Conservation (phyloP, 202 grass and related monocot species). For the Schoenoplectus tabernaemontani region DNA sequence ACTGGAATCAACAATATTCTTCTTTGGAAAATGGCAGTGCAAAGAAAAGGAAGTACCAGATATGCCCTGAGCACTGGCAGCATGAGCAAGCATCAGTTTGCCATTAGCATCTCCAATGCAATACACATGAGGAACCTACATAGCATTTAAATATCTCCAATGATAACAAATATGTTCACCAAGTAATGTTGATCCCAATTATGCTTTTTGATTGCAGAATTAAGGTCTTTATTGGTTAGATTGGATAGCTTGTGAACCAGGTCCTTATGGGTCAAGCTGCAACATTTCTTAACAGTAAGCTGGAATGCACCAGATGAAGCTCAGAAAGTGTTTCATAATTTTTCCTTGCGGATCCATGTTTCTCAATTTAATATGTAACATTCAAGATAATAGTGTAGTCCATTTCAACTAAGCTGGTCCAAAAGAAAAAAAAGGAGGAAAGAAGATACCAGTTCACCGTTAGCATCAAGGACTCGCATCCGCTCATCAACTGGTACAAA, state of each 20-base stretch:
- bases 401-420: neutral
- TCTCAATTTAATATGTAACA: neutral
- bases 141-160: neutral
- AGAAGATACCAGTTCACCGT: conserved; percentile 64
- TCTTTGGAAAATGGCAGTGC: conserved; percentile 6
- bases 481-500: conserved; percentile 93
- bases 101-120: conserved; percentile 98
- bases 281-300: neutral
- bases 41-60: conserved; percentile 37
- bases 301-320: neutral
- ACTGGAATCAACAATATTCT: conserved; percentile 10
- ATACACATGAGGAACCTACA: conserved; percentile 86
- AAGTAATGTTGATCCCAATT: neutral
- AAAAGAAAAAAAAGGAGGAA: neutral
- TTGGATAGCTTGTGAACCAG: neutral
- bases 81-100: conserved; percentile 98
- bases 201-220: conserved; percentile 11
- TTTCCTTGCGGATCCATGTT: neutral
- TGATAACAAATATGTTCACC: neutral
- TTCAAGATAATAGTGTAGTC: neutral
- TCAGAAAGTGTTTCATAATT: neutral
- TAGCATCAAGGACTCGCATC: conserved; percentile 73
- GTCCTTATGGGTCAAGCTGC: neutral
- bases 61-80: conserved; percentile 97
- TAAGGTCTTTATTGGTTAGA: neutral